These are phyloP conservation scores for Candida namnaoensis DNA, from an alignment of 805 yeast species.

Conservation along the genomic window DNA sequence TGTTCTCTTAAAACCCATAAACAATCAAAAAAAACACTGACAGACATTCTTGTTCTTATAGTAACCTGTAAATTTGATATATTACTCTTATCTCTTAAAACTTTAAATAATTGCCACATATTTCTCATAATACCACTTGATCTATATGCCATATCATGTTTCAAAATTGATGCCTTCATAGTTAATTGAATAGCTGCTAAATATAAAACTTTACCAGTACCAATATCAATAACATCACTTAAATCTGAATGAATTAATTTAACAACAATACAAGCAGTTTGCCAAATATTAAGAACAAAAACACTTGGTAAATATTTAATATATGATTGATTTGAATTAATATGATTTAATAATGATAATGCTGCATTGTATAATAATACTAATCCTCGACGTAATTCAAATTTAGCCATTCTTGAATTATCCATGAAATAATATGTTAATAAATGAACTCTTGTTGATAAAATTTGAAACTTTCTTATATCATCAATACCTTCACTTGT, in stretches of 20 bases:
- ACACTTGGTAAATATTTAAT: constrained; percentile 79
- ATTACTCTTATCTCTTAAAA: constrained; percentile 42
- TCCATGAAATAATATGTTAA: constrained; percentile 78
- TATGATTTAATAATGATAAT: constrained; percentile 58
- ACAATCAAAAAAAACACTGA: constrained; percentile 88
- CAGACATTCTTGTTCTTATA: constrained; percentile 82
- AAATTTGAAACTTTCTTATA: constrained; percentile 56
- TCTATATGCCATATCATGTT: constrained; percentile 88
- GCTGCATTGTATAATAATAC: constrained; percentile 78
- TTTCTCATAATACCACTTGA: constrained; percentile 91
- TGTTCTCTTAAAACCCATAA: constrained; percentile 77
- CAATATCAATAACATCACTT: constrained; percentile 55
- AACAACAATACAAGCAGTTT: constrained; percentile 78
- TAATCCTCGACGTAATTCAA: constrained; percentile 66
- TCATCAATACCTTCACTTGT: constrained; percentile 48
- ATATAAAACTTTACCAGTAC: constrained; percentile 63
- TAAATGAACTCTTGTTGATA: constrained; percentile 74
- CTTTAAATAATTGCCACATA: constrained; percentile 81
- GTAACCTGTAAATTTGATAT: constrained; percentile 36
- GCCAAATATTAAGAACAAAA: constrained; percentile 80
- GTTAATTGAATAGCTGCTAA: constrained; percentile 60
- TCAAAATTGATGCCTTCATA: constrained; percentile 73
- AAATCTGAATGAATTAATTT: constrained; percentile 72
- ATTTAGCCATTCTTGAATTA: constrained; percentile 23
- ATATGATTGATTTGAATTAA: constrained; percentile 50